Evolutionary conservation across 257 asterid species (phyloP).

Genomic region (Solanum infundibuliforme): DNA sequence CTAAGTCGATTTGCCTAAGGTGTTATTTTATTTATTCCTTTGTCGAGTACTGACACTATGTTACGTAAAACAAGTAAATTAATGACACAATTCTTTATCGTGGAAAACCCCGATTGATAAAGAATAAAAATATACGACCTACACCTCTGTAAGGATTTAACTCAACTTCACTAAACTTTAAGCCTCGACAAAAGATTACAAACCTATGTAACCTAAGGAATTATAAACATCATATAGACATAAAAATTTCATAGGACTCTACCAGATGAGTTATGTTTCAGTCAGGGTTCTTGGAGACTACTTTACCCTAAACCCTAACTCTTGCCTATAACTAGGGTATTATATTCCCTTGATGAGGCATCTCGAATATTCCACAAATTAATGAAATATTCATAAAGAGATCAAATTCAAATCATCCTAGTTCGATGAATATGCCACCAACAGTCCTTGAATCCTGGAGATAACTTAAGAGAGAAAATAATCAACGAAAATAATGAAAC

Average conservation of each 20-base stretch:
- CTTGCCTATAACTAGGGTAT: neutral
- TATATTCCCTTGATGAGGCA: neutral
- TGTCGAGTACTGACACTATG: neutral
- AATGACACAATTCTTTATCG: neutral
- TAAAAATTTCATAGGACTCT: too few relatives aligned
- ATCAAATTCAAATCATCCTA: neutral
- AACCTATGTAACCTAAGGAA: neutral
- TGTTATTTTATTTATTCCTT: too few relatives aligned
- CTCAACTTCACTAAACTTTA: neutral
- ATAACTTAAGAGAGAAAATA: neutral
- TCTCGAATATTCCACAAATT: too few relatives aligned
- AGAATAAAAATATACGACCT: neutral
- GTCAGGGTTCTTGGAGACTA: neutral
- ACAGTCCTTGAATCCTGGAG: neutral
- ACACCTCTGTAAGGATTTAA: neutral
- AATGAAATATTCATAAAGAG: neutral
- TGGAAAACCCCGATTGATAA: neutral
- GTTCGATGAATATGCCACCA: neutral
- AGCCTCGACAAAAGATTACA: neutral
- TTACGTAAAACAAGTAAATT: neutral
- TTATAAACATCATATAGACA: neutral
- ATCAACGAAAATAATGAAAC: neutral
- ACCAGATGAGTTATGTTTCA: too few relatives aligned
- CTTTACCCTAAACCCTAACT: neutral
- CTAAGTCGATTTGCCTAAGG: neutral